These are phyloP conservation scores for Epithele typhae DNA, from an alignment of 768 basidiomycete genomes.

Conservation along the genomic window DNA sequence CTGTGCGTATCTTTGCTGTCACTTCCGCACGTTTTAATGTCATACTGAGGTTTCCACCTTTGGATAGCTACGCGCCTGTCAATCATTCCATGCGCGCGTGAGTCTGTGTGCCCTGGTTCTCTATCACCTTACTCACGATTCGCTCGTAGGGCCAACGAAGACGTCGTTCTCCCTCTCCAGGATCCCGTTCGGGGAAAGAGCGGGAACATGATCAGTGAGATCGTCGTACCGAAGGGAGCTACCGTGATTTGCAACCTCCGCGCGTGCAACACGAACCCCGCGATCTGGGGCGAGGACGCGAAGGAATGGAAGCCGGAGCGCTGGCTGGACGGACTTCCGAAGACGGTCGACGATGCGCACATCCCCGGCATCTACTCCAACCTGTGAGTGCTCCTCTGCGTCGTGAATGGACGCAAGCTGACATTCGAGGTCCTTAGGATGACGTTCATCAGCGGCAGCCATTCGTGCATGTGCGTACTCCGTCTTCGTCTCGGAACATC, in stretches of 20 bases:
- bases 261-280: slow-evolving; percentile 17
- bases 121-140: too few species aligned
- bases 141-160: not conserved
- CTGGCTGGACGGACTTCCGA: slow-evolving; percentile 12
- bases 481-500: not conserved
- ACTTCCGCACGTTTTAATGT: too few species aligned
- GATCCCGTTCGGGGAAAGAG: slow-evolving; percentile 6
- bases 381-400: slow-evolving; percentile 1
- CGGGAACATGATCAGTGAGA: slow-evolving; percentile 7
- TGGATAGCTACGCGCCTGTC: too few species aligned
- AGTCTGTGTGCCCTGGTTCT: not conserved
- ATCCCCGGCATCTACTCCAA: slow-evolving; percentile 11
- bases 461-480: slow-evolving; percentile 7
- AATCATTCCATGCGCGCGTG: not conserved
- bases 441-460: slow-evolving; percentile 11
- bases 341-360: slow-evolving; percentile 3
- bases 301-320: slow-evolving; percentile 19
- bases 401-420: not conserved
- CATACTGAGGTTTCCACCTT: too few species aligned
- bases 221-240: slow-evolving; percentile 14
- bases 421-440: not conserved
- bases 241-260: slow-evolving; percentile 15
- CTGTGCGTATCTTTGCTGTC: slow-evolving; percentile 30
- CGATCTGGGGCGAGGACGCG: slow-evolving; percentile 21
- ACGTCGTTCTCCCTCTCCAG: slow-evolving; percentile 7